Evolutionary conservation across 176 grass and related monocot species (phyloP).

Genomic region (Raddia distichophylla): DNA sequence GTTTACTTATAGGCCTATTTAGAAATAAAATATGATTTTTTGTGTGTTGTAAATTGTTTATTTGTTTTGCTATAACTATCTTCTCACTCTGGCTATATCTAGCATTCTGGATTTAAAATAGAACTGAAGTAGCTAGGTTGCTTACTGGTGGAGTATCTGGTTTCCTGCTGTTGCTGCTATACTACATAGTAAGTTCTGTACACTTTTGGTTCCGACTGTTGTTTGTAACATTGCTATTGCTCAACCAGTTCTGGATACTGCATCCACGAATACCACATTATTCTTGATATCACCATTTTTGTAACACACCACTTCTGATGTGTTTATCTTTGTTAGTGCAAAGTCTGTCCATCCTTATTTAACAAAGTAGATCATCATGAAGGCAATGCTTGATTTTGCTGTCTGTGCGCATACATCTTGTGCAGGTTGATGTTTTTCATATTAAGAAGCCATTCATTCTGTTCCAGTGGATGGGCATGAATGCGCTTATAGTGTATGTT

Average conservation of each 20-base stretch:
- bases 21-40: too few species aligned
- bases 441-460: conserved; percentile 74
- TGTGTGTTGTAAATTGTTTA: too few species aligned
- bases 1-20: too few species aligned
- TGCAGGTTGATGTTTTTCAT: conserved; percentile 71
- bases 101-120: too few species aligned
- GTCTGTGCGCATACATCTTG: not conserved
- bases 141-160: conserved; percentile 78
- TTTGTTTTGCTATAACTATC: too few species aligned
- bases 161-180: conserved; percentile 69
- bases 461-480: conserved; percentile 97
- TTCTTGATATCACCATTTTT: conserved; percentile 12
- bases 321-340: conserved; percentile 7
- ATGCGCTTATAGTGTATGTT: conserved; percentile 85
- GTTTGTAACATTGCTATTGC: not conserved
- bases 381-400: conserved; percentile 25
- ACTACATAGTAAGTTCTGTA: conserved; percentile 71
- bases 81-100: too few species aligned
- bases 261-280: not conserved
- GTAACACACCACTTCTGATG: not conserved
- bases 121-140: too few species aligned
- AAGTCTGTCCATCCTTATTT: not conserved
- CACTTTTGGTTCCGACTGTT: conserved; percentile 10
- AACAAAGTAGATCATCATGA: not conserved
- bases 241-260: not conserved